phyloP scores from a whole-genome alignment of 768 basidiomycete species.

The Ramaria sp. region DNA sequence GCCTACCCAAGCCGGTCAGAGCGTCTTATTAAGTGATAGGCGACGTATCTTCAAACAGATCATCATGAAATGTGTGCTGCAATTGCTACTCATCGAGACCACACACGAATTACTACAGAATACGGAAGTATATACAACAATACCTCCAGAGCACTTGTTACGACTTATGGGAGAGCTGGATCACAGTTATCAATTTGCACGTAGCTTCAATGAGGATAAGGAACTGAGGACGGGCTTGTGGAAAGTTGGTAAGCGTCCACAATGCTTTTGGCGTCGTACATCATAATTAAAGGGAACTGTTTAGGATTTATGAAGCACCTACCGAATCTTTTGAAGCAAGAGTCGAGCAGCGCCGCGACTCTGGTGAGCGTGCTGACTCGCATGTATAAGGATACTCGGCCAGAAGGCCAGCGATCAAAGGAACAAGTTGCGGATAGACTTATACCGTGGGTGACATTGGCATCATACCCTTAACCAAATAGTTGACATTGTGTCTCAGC shows the following conservation, averaged over 20 bases:
- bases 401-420: constrained; percentile 75
- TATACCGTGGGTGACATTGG: constrained; percentile 43
- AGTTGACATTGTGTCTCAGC: constrained; percentile 27
- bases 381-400: constrained; percentile 90
- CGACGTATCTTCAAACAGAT: constrained; percentile 93
- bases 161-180: constrained; percentile 92
- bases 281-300: background rate
- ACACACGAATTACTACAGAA: constrained; percentile 93
- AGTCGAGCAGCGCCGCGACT: constrained; percentile 93
- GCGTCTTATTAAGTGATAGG: constrained; percentile 53
- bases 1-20: constrained; percentile 26
- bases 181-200: constrained; percentile 95
- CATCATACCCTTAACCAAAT: background rate
- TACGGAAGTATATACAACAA: constrained; percentile 81
- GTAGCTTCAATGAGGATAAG: constrained; percentile 97
- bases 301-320: constrained; percentile 99
- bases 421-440: constrained; percentile 69
- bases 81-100: constrained; percentile 91
- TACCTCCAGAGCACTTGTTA: constrained; percentile 88
- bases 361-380: constrained; percentile 83
- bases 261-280: background rate
- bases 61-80: constrained; percentile 98
- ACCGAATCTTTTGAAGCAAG: constrained; percentile 94
- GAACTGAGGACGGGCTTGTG: constrained; percentile 92
- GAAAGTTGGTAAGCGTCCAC: constrained; percentile 91